Conservation (phyloP, 1,139 yeast species). For the Pichia sp. region DNA sequence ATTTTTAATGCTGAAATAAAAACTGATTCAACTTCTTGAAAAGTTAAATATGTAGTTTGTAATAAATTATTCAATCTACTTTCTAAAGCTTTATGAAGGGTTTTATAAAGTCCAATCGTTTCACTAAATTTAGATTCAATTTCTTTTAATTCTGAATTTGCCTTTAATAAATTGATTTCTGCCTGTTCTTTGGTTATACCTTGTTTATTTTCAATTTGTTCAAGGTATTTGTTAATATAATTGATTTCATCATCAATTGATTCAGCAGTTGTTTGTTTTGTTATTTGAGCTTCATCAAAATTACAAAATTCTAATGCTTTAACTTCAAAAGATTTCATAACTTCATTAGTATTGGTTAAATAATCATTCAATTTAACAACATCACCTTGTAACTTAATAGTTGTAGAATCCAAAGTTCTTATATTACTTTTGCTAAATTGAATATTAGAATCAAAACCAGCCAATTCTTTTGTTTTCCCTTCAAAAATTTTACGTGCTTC, state of each 20-base stretch:
- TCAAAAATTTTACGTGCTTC: conserved; percentile 11
- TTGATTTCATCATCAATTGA: conserved; percentile 33
- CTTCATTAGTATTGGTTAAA: conserved; percentile 27
- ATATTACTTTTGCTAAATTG: conserved; percentile 10
- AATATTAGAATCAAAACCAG: conserved; percentile 6
- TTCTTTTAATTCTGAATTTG: conserved; percentile 32
- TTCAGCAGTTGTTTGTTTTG: conserved; percentile 30
- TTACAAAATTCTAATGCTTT: conserved; percentile 35
- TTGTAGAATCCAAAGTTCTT: conserved; percentile 13
- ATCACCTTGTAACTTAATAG: conserved; percentile 17
- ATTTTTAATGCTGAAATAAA: conserved; percentile 56
- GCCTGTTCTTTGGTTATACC: conserved; percentile 42
- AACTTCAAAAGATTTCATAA: conserved; percentile 27
- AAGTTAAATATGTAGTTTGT: conserved; percentile 39
- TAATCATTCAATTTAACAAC: conserved; percentile 28
- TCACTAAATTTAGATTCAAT: conserved; percentile 32
- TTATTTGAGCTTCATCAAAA: conserved; percentile 30
- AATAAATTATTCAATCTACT: conserved; percentile 47
- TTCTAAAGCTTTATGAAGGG: conserved; percentile 35
- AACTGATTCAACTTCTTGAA: conserved; percentile 42
- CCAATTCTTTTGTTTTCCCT: conserved; percentile 3
- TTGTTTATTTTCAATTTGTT: conserved; percentile 34
- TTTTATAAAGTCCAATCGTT: conserved; percentile 30
- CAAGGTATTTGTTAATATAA: conserved; percentile 24
- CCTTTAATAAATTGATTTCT: conserved; percentile 32